Base-by-base conservation (phyloP, 768 basidiomycete species). In the Candolleomyces eurysporus region DNA sequence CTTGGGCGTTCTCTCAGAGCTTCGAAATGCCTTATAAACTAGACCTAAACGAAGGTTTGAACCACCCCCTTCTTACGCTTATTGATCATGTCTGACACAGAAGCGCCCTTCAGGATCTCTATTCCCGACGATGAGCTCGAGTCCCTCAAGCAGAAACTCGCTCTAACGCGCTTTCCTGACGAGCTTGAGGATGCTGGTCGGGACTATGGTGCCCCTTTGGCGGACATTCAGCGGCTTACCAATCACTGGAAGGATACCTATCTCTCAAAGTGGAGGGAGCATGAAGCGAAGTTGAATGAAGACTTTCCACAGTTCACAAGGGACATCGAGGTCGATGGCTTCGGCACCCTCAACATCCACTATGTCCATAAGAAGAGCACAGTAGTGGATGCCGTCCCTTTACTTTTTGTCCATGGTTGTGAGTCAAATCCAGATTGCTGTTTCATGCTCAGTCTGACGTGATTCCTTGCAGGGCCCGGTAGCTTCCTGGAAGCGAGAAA, bases 281-380 rank as follows among this genome's bases (percentile, higher is more conserved):
- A 83, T 19, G 85, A 88, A 68, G 76, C 73, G 0, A 66, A 70
- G 19, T 70, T 88, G 63, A 87, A 88, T 64, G 68, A 69, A 7
- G 75, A 78, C 40, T 60, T 88, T 1, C 82, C 85, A 3, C 84
- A 85, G 71, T 88, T 82, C 67, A 86, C 81, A 0, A 70, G 78
- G 19, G 81, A 83, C 54, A 77, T 87, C 39, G 70, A 72, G 2
- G 78, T 87, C 1, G 78, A 81, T 8, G 77, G 74, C 2, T 80
- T 79, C 57, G 84, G 78, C 0, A 61, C 67, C 16, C 65, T 81
- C n/a, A 75, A 75, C 56, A 76, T 87, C 11, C 85, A 88, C 64
- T 87, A 86, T 62, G 77, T 86, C 11, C 85, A 87, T 67, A 73
- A 82, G 71, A 79, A 73, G 69, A 86, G 85, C 67, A 51, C 61